A percentile compares a stretch with the other conserved stretches of the same genome.
These are phyloP conservation scores for Blepharisma undulans DNA, from an alignment of 169 alveolate species.

Conservation along the genomic window DNA sequence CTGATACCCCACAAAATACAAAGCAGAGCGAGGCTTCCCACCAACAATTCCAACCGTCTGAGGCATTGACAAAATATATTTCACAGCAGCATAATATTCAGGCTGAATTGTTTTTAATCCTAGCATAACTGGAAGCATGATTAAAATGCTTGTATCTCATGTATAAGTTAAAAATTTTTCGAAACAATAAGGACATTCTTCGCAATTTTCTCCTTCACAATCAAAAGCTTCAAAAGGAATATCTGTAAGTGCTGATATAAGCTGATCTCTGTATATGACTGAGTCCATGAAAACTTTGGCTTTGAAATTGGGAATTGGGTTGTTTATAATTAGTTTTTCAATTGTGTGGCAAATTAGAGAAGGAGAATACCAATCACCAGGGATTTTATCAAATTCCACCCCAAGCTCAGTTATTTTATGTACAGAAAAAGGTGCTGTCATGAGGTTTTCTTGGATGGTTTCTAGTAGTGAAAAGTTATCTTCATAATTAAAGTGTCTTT, in stretches of 20 bases:
- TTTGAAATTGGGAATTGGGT: background rate
- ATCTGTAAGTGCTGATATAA: background rate
- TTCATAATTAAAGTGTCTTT: background rate
- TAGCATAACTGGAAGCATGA: conserved; percentile 64
- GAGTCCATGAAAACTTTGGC: background rate
- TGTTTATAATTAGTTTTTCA: background rate
- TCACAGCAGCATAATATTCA: conserved; percentile 56
- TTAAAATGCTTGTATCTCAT: conserved; percentile 6
- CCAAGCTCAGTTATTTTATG: background rate
- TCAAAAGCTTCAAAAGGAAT: background rate
- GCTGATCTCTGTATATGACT: background rate
- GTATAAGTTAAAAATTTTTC: background rate
- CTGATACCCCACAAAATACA: conserved; percentile 74
- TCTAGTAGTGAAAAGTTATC: background rate
- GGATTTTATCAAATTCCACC: background rate
- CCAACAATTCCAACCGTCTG: conserved; percentile 73
- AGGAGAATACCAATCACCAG: conserved; percentile 33
- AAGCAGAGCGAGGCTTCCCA: conserved; percentile 77
- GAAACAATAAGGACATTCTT: background rate
- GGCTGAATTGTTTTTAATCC: conserved; percentile 60
- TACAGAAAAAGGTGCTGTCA: conserved; percentile 24
- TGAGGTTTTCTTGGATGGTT: background rate
- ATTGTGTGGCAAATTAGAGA: background rate
- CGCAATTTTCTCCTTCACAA: background rate
- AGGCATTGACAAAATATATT: conserved; percentile 51